These are phyloP conservation scores for Golovinomyces cichoracearum DNA, from an alignment of 2,329 filamentous ascomycete species.

Conservation along the genomic window DNA sequence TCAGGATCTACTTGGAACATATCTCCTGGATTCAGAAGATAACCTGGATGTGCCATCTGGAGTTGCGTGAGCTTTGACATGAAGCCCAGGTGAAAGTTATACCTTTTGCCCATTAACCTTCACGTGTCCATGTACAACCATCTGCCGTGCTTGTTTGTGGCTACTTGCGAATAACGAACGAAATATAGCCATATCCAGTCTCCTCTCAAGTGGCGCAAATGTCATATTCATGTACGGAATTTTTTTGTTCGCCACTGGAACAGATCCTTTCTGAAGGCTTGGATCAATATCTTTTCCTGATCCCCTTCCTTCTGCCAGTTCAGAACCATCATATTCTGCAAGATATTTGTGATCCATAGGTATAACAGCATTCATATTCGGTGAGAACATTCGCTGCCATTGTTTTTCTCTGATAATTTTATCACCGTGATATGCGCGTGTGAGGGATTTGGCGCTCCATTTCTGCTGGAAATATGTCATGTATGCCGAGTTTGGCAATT, in stretches of 20 bases:
- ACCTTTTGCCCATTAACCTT: conserved; percentile 95
- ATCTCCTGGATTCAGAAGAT: conserved; percentile 86
- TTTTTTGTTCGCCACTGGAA: conserved; percentile 23
- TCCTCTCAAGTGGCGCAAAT: conserved; percentile 70
- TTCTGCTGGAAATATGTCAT: conserved; percentile 93
- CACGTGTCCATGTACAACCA: conserved; percentile 76
- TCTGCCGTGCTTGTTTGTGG: conserved; percentile 73
- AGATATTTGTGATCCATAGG: conserved; percentile 64
- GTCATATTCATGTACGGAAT: conserved; percentile 94
- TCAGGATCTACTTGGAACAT: conserved; percentile 92
- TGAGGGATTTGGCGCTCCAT: conserved; percentile 67
- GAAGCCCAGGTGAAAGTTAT: conserved; percentile 3
- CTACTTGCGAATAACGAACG: conserved; percentile 84
- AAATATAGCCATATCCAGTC: conserved; percentile 86
- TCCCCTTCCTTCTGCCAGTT: conserved; percentile 60
- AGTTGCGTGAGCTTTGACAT: background rate
- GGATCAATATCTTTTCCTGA: conserved; percentile 25
- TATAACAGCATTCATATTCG: conserved; percentile 55
- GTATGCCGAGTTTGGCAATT: conserved; percentile 18
- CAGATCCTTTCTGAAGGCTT: conserved; percentile 14
- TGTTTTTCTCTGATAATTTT: conserved; percentile 63
- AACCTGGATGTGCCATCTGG: conserved; percentile 82
- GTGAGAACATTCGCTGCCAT: conserved; percentile 81
- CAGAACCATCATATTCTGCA: conserved; percentile 55
- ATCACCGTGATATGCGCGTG: conserved; percentile 80